Evolutionary conservation across 495 filamentous ascomycete genomes (phyloP), one percentile per base, ranked within the genome.

Genomic region (Penicillium fimorum): DNA sequence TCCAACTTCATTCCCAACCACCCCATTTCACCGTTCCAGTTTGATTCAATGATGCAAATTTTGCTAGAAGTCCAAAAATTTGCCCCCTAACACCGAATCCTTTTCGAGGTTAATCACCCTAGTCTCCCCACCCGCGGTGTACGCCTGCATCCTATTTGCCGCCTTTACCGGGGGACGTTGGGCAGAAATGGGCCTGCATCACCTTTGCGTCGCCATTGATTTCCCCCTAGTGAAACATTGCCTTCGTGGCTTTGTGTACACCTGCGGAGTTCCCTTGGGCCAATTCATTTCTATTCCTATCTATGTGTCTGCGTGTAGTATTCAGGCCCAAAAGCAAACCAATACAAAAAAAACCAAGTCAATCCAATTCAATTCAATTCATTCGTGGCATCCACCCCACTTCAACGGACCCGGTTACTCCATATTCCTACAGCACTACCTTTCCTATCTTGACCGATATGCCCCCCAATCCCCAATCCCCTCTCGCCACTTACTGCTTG

Each of bases 141-240:
- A 48, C 56, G 50, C 58, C 41, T 69, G 68, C 64, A 66, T 64
- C 64, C 56, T 33, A 60, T 70, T 68, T 70, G 60, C 68, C 70
- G 69, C 69, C 57, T 59, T 63, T 66, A 56, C 60, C 70, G 69
- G 62, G 10, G 58, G 56, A 56, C 63, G 65, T 75, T 73, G 73
- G 73, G 73, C 70, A 76, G 64, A 67, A 69, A 76, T 59, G 55
- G 57, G 51, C 43, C 62, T 57, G 62, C 65, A 60, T 67, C 58
- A 59, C 55, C 60, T 47, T 35, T 55, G 15, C 35, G 30, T 27
- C 32, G 35, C 35, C 40, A 30, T 33, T 20, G 33, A 30, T 37
- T 51, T 44, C 17, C 38, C 25, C 38, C 25, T 47, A 51, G 22
- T 55, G 58, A 44, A 46, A 58, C 57, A 61, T 50, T 55, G 55